phyloP scores from a whole-genome alignment of 108 stramenopile species.

The Pseudonitzschia pungens region DNA sequence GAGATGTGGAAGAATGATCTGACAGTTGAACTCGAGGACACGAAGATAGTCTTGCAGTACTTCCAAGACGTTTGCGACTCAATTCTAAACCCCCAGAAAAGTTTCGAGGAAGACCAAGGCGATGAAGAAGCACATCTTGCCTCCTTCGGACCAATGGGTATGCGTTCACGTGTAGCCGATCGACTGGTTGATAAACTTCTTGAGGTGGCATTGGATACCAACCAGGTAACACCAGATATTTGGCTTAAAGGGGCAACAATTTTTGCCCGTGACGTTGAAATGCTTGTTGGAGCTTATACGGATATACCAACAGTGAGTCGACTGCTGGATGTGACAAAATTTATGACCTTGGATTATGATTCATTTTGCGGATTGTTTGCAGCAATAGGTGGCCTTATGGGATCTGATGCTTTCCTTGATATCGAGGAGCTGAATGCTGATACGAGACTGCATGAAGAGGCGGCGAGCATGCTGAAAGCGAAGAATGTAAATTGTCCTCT shows the following conservation, averaged over 20 bases:
- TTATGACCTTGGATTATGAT: slow-evolving; percentile 46
- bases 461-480: slow-evolving; percentile 64
- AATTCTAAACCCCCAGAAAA: slow-evolving; percentile 7
- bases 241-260: slow-evolving; percentile 40
- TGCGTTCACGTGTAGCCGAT: slow-evolving; percentile 32
- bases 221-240: slow-evolving; percentile 66
- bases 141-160: slow-evolving; percentile 31
- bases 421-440: slow-evolving; percentile 56
- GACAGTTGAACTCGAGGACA: slow-evolving; percentile 61
- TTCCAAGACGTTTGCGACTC: slow-evolving; percentile 27
- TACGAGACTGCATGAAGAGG: slow-evolving; percentile 59
- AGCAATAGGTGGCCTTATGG: slow-evolving; percentile 54
- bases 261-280: slow-evolving; percentile 44
- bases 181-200: slow-evolving; percentile 60
- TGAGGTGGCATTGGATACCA: slow-evolving; percentile 70
- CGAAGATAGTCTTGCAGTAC: slow-evolving; percentile 34
- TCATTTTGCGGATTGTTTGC: slow-evolving; percentile 37
- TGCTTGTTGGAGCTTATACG: slow-evolving; percentile 26
- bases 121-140: slow-evolving; percentile 21
- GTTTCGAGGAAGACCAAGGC: not conserved
- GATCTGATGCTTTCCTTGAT: slow-evolving; percentile 32
- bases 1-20: slow-evolving; percentile 2
- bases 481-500: slow-evolving; percentile 61
- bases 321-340: slow-evolving; percentile 46
- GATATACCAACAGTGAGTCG: slow-evolving; percentile 40